Evolutionary conservation across 208 protist genomes (phyloP), one percentile per base, ranked within the genome.

Genomic region (Trypanosomatidae sp.): DNA sequence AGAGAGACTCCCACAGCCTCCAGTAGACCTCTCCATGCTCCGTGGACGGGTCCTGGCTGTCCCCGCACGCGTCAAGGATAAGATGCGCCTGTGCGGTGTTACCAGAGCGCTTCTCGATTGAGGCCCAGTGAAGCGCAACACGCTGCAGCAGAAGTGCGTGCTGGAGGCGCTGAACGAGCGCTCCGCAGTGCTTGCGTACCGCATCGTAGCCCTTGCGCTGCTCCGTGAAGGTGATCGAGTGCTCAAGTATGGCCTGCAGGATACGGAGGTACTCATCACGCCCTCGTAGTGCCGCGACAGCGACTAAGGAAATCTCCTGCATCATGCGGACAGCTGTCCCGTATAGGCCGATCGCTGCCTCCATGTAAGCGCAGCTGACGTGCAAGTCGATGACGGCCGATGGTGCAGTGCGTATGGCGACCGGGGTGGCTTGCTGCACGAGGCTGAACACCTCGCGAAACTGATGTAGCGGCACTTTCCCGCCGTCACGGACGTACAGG

Each of bases 1-100:
- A 96, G 55, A 91, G 85, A 0, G 84, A 88, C 65, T 94, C 86
- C 90, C 91, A 96, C 47, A 90, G 70, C 22, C 71, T 71, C 90
- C 91, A 96, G 73, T 90, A 96, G 30, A 84, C 73, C 50, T 76
- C 65, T 19, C 89, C 91, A 65, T 88, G 80, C 17, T 66, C 43
- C 39, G 77, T 88, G 10, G 62, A 55, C 7, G 91, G 91, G 52
- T 93, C 77, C 67, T 96, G 91, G 28, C 84, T 92, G 47, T 89
- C 83, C 33, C 81, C 84, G 66, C 88, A 94, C 6, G 88, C 88
- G 33, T 90, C 82, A 64, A 96, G 67, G 17, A 96, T 77, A 5
- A 77, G 76, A 47, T 93, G 83, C 2, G 89, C 91, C 56, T 76
- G 79, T 44, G 68, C 69, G 1, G 62, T 58, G 62, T 94, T 85